Evolutionary conservation across 2,329 filamentous ascomycete species (phyloP).

Genomic region (Chaetomium strumarium): DNA sequence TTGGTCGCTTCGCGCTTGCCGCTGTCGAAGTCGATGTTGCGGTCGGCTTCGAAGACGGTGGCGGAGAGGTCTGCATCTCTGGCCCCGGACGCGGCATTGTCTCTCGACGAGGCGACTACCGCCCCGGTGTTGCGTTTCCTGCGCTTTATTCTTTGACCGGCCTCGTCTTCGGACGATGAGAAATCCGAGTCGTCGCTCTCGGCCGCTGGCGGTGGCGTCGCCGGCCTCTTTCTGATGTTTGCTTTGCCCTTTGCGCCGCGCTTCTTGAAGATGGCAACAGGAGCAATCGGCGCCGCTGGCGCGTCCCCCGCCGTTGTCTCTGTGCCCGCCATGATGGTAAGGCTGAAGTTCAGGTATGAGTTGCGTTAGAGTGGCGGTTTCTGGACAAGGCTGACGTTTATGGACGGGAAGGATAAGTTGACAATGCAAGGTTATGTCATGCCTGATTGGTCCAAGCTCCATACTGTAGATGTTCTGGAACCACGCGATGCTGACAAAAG

Average conservation of each 20-base stretch:
- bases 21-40: constrained; percentile 50
- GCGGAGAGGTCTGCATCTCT: constrained; percentile 39
- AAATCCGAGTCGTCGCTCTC: constrained; percentile 54
- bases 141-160: constrained; percentile 72
- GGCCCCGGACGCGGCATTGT: constrained; percentile 32
- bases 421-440: constrained; percentile 2
- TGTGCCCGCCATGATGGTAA: constrained; percentile 17
- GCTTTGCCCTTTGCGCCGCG: constrained; percentile 69
- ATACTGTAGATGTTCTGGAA: neutral
- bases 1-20: constrained; percentile 81
- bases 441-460: neutral
- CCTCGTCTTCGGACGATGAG: constrained; percentile 70
- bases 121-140: constrained; percentile 58
- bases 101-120: constrained; percentile 59
- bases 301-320: constrained; percentile 4
- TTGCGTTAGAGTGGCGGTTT: neutral
- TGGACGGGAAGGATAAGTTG: too few species aligned
- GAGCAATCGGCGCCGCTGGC: constrained; percentile 30
- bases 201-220: constrained; percentile 65
- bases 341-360: too few species aligned
- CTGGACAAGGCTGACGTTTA: neutral
- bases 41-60: constrained; percentile 55
- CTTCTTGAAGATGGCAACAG: constrained; percentile 77
- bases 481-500: neutral
- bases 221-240: constrained; percentile 73